These are phyloP conservation scores for Starmerella cellae DNA, from an alignment of 805 yeast genomes.

Conservation along the genomic window DNA sequence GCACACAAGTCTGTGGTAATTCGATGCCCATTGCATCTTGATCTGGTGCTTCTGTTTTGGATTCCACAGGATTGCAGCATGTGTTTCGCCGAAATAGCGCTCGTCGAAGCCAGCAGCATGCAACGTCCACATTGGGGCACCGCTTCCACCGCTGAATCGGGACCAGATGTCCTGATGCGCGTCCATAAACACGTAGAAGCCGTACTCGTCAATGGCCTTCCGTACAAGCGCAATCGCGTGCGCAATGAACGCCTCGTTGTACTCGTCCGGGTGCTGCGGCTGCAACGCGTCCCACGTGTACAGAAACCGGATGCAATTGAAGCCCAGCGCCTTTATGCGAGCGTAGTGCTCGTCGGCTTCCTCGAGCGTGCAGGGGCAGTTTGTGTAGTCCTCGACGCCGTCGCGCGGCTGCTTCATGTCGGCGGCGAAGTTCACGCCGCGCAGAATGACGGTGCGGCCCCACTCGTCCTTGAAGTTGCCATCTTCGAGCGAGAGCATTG, in stretches of 20 bases:
- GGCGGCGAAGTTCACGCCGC: conserved; percentile 74
- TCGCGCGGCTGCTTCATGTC: conserved; percentile 52
- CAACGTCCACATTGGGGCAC: conserved; percentile 88
- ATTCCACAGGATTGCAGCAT: conserved; percentile 71
- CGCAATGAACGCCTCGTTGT: conserved; percentile 63
- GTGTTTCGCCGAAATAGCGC: conserved; percentile 44
- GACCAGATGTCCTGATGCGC: conserved; percentile 95
- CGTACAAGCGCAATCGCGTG: conserved; percentile 53
- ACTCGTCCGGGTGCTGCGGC: conserved; percentile 69
- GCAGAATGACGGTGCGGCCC: conserved; percentile 47
- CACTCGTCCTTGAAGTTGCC: conserved; percentile 47
- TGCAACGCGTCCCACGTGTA: conserved; percentile 88
- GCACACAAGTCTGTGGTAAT: conserved; percentile 59
- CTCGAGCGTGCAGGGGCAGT: conserved; percentile 61
- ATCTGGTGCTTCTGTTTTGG: conserved; percentile 27
- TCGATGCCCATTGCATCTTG: conserved; percentile 88
- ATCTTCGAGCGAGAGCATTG: conserved; percentile 10
- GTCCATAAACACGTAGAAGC: conserved; percentile 67
- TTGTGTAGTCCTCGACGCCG: conserved; percentile 49
- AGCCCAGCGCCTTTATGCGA: conserved; percentile 68
- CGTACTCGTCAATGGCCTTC: conserved; percentile 41
- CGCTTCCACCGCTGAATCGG: conserved; percentile 78
- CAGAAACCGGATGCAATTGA: conserved; percentile 62
- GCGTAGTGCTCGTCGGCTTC: conserved; percentile 58
- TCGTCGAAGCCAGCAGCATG: conserved; percentile 85